Conservation (phyloP, 257 asterid species). For the Petrea volubilis region DNA sequence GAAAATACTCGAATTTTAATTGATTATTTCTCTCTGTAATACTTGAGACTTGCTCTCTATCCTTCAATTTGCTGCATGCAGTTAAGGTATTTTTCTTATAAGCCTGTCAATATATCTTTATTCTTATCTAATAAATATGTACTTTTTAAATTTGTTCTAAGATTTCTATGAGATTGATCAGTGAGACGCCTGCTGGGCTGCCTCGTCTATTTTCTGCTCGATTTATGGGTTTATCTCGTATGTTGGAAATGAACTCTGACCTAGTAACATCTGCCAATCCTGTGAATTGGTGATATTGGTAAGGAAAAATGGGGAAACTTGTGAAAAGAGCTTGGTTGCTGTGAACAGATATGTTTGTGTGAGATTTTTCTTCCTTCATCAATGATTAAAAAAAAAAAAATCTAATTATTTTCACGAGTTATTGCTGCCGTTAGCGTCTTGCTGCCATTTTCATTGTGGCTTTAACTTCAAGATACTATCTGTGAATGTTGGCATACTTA, state of each 20-base stretch:
- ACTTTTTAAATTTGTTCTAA: neutral
- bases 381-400: neutral
- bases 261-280: neutral
- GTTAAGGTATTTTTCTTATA: no score
- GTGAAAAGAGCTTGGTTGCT: neutral
- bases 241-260: no score
- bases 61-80: no score
- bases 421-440: neutral
- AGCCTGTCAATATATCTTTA: no score
- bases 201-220: no score
- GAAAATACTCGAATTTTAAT: neutral
- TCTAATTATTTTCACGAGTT: neutral
- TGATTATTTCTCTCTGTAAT: neutral
- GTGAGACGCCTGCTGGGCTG: neutral
- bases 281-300: slow-evolving; percentile 5
- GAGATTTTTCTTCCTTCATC: neutral
- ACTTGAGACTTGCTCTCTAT: neutral
- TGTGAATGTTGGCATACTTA: neutral
- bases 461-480: neutral
- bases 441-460: neutral
- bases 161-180: neutral
- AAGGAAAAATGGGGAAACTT: neutral
- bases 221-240: no score
- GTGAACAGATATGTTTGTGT: neutral
- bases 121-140: neutral